Base-by-base conservation (phyloP, 2,329 filamentous ascomycete genomes). In the Botrytis porri region DNA sequence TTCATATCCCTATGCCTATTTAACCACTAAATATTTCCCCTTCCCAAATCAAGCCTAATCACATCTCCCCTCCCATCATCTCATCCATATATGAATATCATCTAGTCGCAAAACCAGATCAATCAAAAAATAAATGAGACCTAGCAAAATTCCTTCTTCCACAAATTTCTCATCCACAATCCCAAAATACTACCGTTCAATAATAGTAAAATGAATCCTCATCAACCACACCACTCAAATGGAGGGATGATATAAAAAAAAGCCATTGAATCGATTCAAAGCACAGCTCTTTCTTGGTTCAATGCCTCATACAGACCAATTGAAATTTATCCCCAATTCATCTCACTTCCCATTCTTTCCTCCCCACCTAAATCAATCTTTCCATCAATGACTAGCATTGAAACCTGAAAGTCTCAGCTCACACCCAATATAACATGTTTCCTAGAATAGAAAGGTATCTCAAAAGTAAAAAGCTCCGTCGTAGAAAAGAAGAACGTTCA, bases 361-460 rank as follows among this genome's bases (percentile, higher is more conserved):
- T n/a, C 16, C 61, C n/a, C 25, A n/a, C 29, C 16, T 32, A 16
- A 22, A 45, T 32, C 18, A 25, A 18, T 45, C 35, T 32, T 37
- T 32, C 54, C 35, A n/a, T 60, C 66, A 60, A 69, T 69, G 66
- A 69, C 66, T 69, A 69, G 66, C 66, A 69, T 60, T 22, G 39
- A 69, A 69, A 45, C n/a, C 29, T 60, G 16, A 69, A 60, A 69
- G n/a, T 35, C 51, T 37, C 67, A 37, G 22, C 57, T 37, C 32
- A 39, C 59, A 71, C 60, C 32, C n/a, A 59, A 45, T 39, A 39
- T 51, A 67, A 37, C 16, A 54, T 57, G 25, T 67, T 43, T 45
- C 29, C 37, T 35, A 43, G 25, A 32, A 69, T 41, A 60, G 51
- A 41, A 71, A 71, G 43, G 69, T 65, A 41, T 43, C 69, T 64